phyloP scores from a whole-genome alignment of 192 early-diverging fungal genomes.

The Coemansia sp. region DNA sequence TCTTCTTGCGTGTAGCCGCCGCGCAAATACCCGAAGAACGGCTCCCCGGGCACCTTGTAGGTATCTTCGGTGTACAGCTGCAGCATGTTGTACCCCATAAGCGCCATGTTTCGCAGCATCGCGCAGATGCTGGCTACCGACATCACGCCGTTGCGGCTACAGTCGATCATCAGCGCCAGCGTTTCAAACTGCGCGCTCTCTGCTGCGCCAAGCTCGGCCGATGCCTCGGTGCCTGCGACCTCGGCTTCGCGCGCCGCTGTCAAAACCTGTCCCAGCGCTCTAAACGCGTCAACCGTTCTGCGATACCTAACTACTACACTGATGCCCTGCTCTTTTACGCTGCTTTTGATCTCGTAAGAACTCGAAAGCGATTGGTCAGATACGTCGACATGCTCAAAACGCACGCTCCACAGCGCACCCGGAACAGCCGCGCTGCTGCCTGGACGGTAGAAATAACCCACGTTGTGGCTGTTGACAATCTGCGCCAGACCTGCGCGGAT shows the following conservation, averaged over 20 bases:
- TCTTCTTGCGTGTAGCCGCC: conserved; percentile 77
- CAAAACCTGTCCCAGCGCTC: conserved; percentile 70
- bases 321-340: not conserved
- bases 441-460: conserved; percentile 28
- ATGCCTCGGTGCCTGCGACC: conserved; percentile 23
- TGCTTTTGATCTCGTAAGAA: conserved; percentile 23
- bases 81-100: conserved; percentile 85
- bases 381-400: conserved; percentile 22
- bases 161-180: conserved; percentile 82
- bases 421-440: not conserved
- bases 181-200: conserved; percentile 74
- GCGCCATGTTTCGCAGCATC: conserved; percentile 73
- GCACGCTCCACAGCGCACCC: conserved; percentile 26
- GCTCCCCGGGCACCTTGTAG: conserved; percentile 69
- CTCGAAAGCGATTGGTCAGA: conserved; percentile 11
- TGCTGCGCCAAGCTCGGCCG: conserved; percentile 48
- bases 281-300: conserved; percentile 61
- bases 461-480: conserved; percentile 33
- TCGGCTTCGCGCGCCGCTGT: conserved; percentile 59
- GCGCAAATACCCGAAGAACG: conserved; percentile 74
- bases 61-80: conserved; percentile 93
- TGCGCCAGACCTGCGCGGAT: conserved; percentile 36
- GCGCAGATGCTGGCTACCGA: conserved; percentile 62
- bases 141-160: conserved; percentile 80
- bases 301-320: conserved; percentile 29